Evolutionary conservation across 2,329 filamentous ascomycete genomes (phyloP), one percentile per base, ranked within the genome.

Genomic region (Aschersonia sp.): DNA sequence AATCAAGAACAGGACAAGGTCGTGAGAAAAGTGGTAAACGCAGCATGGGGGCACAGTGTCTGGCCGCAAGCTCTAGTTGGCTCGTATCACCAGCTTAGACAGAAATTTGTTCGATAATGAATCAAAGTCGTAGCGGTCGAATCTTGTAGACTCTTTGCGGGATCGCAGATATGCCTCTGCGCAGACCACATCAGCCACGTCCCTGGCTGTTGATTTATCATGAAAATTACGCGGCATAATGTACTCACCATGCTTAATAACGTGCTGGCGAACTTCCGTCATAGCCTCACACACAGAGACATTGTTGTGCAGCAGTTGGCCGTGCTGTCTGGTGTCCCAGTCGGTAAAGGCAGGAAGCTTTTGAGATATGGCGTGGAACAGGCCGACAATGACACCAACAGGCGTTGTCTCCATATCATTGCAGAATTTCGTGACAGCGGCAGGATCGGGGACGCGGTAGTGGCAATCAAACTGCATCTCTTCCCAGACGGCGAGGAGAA

Each of bases 391-490:
- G 58, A 97, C 90, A 57, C 90, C 90, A 41, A 97, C 89, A 1
- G 90, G 90, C 6, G 85, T 94, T 8, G 84, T 86, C 71, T 97
- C 90, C 90, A 97, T 97, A 61, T 97, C 90, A 49, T 73, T 79
- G 72, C 89, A 95, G 74, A 97, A 97, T 70, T 94, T 95, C 60
- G 90, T 81, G 52, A 95, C 89, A 5, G 84, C 84, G 45, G 77
- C 74, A 47, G 84, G 76, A 62, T 95, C 89, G 5, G 86, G 87
- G 4, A 94, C 83, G 46, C 90, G 84, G 74, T 95, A 97, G 69
- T 95, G 87, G 74, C 86, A 94, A 69, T 97, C 90, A 61, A 95
- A 97, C 65, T 97, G 89, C 81, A 97, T 95, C 74, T 95, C 84
- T 65, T 97, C 90, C 90, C 90, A 97, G 22, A 97, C 87, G 9